Base-by-base conservation (phyloP, 148 eudicot species). In the Pouteria glomerata region DNA sequence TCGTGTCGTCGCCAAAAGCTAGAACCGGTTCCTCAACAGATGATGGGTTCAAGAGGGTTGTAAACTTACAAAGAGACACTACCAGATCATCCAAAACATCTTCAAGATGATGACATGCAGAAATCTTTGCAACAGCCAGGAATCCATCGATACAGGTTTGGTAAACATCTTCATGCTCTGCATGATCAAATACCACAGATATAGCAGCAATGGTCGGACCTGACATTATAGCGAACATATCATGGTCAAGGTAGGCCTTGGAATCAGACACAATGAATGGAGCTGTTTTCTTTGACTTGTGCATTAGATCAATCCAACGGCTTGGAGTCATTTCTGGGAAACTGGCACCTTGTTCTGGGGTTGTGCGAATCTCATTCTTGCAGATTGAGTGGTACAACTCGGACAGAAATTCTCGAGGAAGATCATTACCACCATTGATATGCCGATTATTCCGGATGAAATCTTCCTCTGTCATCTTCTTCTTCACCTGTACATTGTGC, bases 141-240 rank as follows among this genome's bases (percentile, higher is more conserved):
- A 87, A 93, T 6, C 98, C 98, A 73, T 93, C 95, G 10, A 93
- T 86, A 82, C 97, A 93, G 24, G 95, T 87, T 75, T 92, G 90
- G 42, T 80, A 86, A 53, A 91, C 97, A 70, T 89, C 87, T 78
- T 89, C 98, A 71, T 85, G 85, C 68, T 90, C 96, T 5, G 91
- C 96, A 71, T 89, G 91, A 80, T 94, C 96, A 80, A 94, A 86
- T 50, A 94, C 96, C 77, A 94, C 98, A 53, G 97, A 94, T 18
- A 94, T 86, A 44, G 98, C 97, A 81, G 97, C 97, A 73, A 94
- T 91, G 31, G 98, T 83, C 19, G 93, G 98, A 73, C 98, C 97
- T 7, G 97, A 89, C 84, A 89, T 81, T 37, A 91, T 89, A 48
- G 97, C 87, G 81, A 94, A 91, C 90, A 89, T 91, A 56, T 91